phyloP scores from a whole-genome alignment of 1,139 yeast genomes.

The Blastobotrys buckinghamii region DNA sequence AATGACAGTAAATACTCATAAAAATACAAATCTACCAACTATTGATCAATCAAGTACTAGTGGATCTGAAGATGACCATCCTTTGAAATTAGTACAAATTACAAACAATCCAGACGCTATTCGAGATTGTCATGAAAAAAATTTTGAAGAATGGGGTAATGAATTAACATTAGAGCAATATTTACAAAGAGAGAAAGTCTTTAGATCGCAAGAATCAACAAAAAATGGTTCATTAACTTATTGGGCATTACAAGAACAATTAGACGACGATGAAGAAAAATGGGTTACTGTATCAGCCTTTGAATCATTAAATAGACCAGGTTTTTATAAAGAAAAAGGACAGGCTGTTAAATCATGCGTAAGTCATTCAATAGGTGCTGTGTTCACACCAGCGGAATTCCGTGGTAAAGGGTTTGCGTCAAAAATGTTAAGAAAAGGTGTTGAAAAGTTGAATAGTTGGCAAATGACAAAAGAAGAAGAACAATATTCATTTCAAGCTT shows the following conservation, averaged over 20 bases:
- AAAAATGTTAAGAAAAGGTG: conserved; percentile 43
- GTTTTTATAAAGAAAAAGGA: conserved; percentile 29
- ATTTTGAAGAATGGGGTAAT: conserved; percentile 48
- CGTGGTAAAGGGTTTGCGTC: conserved; percentile 65
- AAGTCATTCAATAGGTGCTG: conserved; percentile 60
- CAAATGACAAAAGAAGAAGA: conserved; percentile 30
- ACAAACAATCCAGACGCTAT: conserved; percentile 39
- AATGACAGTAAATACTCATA: neutral
- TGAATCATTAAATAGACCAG: conserved; percentile 43
- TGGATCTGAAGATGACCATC: conserved; percentile 12
- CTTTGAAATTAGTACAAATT: conserved; percentile 16
- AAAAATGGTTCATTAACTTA: conserved; percentile 21
- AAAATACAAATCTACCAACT: neutral
- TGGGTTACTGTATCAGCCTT: conserved; percentile 40
- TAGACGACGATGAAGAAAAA: conserved; percentile 10
- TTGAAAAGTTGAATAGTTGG: conserved; percentile 37
- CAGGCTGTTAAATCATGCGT: conserved; percentile 30
- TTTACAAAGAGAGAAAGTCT: conserved; percentile 26
- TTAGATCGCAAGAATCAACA: conserved; percentile 17
- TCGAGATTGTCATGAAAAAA: conserved; percentile 44
- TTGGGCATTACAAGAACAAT: conserved; percentile 27
- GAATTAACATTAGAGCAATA: conserved; percentile 27
- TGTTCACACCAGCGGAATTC: conserved; percentile 50
- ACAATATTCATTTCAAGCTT: conserved; percentile 41
- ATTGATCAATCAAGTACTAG: neutral